These are phyloP conservation scores for Leccinum ponderosum DNA, from an alignment of 1,284 basidiomycete genomes.

Conservation along the genomic window DNA sequence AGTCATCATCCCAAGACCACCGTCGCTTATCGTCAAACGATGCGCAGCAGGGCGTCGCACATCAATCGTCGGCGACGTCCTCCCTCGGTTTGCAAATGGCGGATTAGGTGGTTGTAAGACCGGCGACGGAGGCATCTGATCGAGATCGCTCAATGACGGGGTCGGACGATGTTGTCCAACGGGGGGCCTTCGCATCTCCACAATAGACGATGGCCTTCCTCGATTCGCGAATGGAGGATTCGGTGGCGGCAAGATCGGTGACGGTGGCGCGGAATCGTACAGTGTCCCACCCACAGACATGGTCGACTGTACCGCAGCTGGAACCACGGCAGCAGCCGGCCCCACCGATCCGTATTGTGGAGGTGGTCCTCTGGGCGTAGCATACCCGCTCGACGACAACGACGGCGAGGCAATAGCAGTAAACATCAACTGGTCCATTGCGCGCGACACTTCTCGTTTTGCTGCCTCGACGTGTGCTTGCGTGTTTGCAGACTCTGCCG, in stretches of 20 bases:
- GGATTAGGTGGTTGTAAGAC: slow-evolving; percentile 28
- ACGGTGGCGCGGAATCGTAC: slow-evolving; percentile 21
- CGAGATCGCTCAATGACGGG: not conserved
- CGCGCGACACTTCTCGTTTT: slow-evolving; percentile 63
- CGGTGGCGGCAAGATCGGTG: slow-evolving; percentile 32
- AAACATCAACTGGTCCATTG: slow-evolving; percentile 57
- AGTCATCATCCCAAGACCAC: slow-evolving; percentile 17
- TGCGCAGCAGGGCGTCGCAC: not conserved
- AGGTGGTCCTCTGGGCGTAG: slow-evolving; percentile 20
- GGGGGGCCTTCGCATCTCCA: slow-evolving; percentile 10
- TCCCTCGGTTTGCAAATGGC: slow-evolving; percentile 27
- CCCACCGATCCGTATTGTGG: not conserved
- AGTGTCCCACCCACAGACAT: slow-evolving; percentile 2
- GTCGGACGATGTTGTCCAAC: not conserved
- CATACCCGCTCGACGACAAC: slow-evolving; percentile 13
- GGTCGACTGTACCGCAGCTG: not conserved
- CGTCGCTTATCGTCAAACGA: slow-evolving; percentile 8
- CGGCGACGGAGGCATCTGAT: slow-evolving; percentile 25
- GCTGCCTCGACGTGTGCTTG: slow-evolving; percentile 58
- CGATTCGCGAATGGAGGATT: slow-evolving; percentile 30
- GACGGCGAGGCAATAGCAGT: slow-evolving; percentile 36
- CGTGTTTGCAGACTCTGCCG: slow-evolving; percentile 35
- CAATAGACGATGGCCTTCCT: slow-evolving; percentile 1
- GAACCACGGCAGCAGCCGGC: not conserved
- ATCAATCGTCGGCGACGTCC: slow-evolving; percentile 10